phyloP scores from a whole-genome alignment of 1,284 basidiomycete genomes.

The Apiotrichum akiyoshidainum region DNA sequence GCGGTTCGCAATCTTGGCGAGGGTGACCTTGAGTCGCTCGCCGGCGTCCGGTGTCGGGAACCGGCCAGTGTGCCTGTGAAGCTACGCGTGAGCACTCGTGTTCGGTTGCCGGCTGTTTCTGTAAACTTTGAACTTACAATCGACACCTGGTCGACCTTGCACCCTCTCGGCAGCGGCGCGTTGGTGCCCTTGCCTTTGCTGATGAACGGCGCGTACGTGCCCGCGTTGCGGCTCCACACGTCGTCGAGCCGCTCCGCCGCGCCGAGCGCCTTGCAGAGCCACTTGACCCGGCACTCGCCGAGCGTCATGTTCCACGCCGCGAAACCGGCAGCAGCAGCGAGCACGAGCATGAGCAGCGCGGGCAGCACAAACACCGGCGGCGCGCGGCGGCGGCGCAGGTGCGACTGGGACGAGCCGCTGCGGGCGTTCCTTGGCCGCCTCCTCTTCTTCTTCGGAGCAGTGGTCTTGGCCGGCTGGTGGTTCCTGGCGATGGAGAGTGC shows the following conservation, averaged over 20 bases:
- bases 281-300: slow-evolving; percentile 33
- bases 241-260: slow-evolving; percentile 23
- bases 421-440: too few relatives aligned
- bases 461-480: too few relatives aligned
- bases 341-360: too few relatives aligned
- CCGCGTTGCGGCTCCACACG: slow-evolving; percentile 36
- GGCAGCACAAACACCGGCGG: too few relatives aligned
- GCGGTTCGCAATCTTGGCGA: slow-evolving; percentile 50
- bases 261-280: slow-evolving; percentile 32
- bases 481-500: too few relatives aligned
- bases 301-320: slow-evolving; percentile 63
- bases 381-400: too few relatives aligned
- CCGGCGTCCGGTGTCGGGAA: slow-evolving; percentile 64
- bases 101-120: too few relatives aligned
- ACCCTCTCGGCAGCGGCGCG: slow-evolving; percentile 35
- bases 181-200: slow-evolving; percentile 21
- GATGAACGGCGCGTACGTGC: slow-evolving; percentile 38
- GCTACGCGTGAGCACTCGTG: slow-evolving; percentile 50
- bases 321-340: slow-evolving; percentile 51
- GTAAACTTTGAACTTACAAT: slow-evolving; percentile 28
- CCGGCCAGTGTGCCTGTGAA: slow-evolving; percentile 80
- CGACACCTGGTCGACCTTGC: slow-evolving; percentile 43
- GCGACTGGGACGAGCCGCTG: too few relatives aligned
- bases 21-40: slow-evolving; percentile 54
- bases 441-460: too few relatives aligned